Evolutionary conservation across 2,329 filamentous ascomycete genomes (phyloP).

Genomic region (Lachnellula arida): DNA sequence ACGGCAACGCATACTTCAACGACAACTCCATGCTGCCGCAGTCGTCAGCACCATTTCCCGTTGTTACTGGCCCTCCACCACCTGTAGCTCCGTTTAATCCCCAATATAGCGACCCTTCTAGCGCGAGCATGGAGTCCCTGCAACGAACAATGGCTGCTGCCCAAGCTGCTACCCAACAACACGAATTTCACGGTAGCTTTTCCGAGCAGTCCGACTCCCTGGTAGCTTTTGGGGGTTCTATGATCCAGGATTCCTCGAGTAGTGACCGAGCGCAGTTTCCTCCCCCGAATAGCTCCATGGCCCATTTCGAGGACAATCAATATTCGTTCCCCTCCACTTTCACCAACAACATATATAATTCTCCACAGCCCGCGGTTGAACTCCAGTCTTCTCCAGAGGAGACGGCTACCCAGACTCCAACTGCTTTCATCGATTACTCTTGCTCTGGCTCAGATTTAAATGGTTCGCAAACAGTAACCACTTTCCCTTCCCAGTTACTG

Average conservation of each 20-base stretch:
- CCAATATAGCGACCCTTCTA: slow-evolving; percentile 25
- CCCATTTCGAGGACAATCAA: slow-evolving; percentile 14
- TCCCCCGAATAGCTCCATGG: slow-evolving; percentile 8
- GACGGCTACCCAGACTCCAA: slow-evolving; percentile 17
- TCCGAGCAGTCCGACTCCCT: slow-evolving; percentile 14
- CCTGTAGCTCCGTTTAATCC: slow-evolving; percentile 26
- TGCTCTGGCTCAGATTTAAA: slow-evolving; percentile 6
- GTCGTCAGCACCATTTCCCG: slow-evolving; percentile 13
- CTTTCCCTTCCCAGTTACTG: slow-evolving; percentile 25
- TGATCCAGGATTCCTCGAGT: slow-evolving; percentile 12
- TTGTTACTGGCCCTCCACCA: slow-evolving; percentile 21
- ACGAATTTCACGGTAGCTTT: slow-evolving; percentile 17
- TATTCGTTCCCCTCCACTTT: slow-evolving; percentile 19
- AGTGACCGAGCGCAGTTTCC: slow-evolving; percentile 27
- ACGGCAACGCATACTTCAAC: slow-evolving; percentile 16
- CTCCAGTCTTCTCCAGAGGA: slow-evolving; percentile 13
- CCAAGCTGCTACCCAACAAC: slow-evolving; percentile 16
- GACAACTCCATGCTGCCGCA: slow-evolving; percentile 15
- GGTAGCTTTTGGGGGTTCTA: slow-evolving; percentile 11
- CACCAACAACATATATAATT: slow-evolving; percentile 15
- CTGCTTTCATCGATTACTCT: slow-evolving; percentile 18
- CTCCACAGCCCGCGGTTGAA: slow-evolving; percentile 15
- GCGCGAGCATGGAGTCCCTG: slow-evolving; percentile 27
- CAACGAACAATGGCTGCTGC: slow-evolving; percentile 25
- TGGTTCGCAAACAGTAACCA: slow-evolving; percentile 12